Conservation (phyloP, 2,329 filamentous ascomycete species). For the Cordyceps tenuipes region DNA sequence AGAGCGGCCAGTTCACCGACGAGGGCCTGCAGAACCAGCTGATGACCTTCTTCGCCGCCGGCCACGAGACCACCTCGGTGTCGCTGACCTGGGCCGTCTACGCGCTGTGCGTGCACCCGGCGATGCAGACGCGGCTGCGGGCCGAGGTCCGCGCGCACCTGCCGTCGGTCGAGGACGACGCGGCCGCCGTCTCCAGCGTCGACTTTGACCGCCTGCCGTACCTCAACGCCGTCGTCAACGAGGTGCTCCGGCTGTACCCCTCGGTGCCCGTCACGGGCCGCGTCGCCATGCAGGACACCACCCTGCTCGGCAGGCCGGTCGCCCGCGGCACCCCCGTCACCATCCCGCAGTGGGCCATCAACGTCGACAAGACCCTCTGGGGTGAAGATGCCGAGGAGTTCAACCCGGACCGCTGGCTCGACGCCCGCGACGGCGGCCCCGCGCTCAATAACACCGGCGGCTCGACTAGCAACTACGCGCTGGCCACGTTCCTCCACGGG, state of each 20-base stretch:
- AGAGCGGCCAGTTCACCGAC: slow-evolving; percentile 66
- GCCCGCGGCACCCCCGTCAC: slow-evolving; percentile 64
- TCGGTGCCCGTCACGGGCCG: slow-evolving; percentile 67
- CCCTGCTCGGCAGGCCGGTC: slow-evolving; percentile 55
- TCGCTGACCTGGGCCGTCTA: slow-evolving; percentile 70
- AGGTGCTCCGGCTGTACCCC: slow-evolving; percentile 64
- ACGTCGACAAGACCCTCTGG: slow-evolving; percentile 64
- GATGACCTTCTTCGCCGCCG: slow-evolving; percentile 82
- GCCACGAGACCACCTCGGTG: slow-evolving; percentile 71
- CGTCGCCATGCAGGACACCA: slow-evolving; percentile 54
- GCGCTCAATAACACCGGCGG: slow-evolving; percentile 43
- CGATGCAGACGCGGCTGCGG: slow-evolving; percentile 58
- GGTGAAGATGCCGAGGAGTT: slow-evolving; percentile 67
- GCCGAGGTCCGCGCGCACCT: slow-evolving; percentile 56
- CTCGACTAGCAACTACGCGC: slow-evolving; percentile 66
- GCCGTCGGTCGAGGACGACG: slow-evolving; percentile 35
- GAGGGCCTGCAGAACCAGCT: slow-evolving; percentile 79
- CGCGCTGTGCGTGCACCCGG: slow-evolving; percentile 56
- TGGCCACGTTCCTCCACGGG: slow-evolving; percentile 78
- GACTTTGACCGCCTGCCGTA: slow-evolving; percentile 64
- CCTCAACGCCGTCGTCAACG: slow-evolving; percentile 60
- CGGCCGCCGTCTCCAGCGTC: slow-evolving; percentile 21
- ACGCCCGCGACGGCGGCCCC: slow-evolving; percentile 20
- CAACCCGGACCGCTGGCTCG: slow-evolving; percentile 70
- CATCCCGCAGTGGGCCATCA: slow-evolving; percentile 58